These are phyloP conservation scores for Colletotrichum abscissum DNA, from an alignment of 2,329 filamentous ascomycete genomes.

Conservation along the genomic window DNA sequence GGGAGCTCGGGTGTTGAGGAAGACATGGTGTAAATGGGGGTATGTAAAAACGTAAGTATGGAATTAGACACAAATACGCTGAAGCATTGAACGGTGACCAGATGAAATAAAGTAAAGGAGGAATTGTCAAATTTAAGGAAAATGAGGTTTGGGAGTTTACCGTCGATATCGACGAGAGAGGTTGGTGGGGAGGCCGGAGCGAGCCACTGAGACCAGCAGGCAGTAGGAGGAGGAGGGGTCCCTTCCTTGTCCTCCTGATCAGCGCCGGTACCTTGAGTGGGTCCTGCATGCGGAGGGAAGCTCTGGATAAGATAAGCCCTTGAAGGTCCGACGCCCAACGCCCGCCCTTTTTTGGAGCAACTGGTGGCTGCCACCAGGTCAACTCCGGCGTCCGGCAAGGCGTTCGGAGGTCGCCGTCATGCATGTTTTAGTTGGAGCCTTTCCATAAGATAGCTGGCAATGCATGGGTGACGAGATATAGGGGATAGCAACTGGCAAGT, in stretches of 20 bases:
- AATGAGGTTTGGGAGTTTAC: not conserved
- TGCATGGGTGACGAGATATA: not conserved
- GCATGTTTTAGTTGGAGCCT: constrained; percentile 1
- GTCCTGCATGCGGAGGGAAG: constrained; percentile 28
- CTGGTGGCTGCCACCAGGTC: constrained; percentile 10
- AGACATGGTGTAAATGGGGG: constrained; percentile 42
- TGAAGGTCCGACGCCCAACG: not conserved
- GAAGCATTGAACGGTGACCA: not conserved
- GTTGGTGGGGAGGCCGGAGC: constrained; percentile 7
- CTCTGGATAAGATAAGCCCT: constrained; percentile 33
- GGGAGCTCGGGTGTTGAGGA: constrained; percentile 55
- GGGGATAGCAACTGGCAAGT: not conserved
- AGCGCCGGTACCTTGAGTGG: constrained; percentile 31
- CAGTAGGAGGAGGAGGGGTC: constrained; percentile 23
- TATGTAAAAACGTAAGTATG: not conserved
- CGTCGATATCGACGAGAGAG: constrained; percentile 8
- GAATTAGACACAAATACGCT: not conserved
- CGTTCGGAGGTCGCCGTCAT: constrained; percentile 33
- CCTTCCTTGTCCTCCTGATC: constrained; percentile 34
- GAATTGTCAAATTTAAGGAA: constrained; percentile 18
- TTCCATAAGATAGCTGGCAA: not conserved
- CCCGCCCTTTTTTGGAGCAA: not conserved
- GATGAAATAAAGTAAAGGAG: not conserved
- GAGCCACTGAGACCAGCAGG: not conserved
- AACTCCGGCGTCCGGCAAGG: constrained; percentile 27